Base-by-base conservation (phyloP, 2,329 filamentous ascomycete species). In the Arthrobotrys megalospora region DNA sequence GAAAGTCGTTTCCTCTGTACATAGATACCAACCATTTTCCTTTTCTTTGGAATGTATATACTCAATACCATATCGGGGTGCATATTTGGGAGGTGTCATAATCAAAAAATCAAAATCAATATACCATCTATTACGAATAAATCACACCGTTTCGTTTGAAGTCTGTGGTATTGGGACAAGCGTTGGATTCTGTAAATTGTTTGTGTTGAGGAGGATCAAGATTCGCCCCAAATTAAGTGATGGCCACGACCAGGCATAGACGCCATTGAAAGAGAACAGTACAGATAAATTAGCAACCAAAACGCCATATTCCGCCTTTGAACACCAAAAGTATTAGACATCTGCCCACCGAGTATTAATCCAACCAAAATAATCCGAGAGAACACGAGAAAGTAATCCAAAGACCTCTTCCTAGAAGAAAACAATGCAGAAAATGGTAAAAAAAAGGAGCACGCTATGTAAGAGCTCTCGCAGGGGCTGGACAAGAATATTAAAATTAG, bases 401-500 rank as follows among this genome's bases (percentile, higher is more conserved):
- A 19, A 10, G 19, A 12, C 19, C 58, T 47, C 58, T 0, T 19
- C 3, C 14, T 11, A 21, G 48, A 52, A 8, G 16, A 55, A n/a
- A 47, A 28, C 8, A 24, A 4, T 24, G 4, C 6, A 28, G 16
- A n/a, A 58, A 69, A 48, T 43, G 28, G 19, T n/a, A 69, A 28
- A 28, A 28, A 28, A 2, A 28, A 28, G 5, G 2, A 70, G 43
- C 32, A 70, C 16, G 28, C 16, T 38, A 58, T 52, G 36, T 52
- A 21, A 32, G 43, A 16, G 64, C 47, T 11, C 36, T 47, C 50
- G 11, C 28, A 24, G 16, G 48, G 60, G 24, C 21, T 11, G 41
- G 36, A n/a, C 21, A 45, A 60, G 34, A 60, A 36, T 16, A 72
- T 38, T 45, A 63, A 70, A 24, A 71, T 71, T 64, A 64, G 14